Conservation (phyloP, 768 basidiomycete species). For the Lactarius sp. region DNA sequence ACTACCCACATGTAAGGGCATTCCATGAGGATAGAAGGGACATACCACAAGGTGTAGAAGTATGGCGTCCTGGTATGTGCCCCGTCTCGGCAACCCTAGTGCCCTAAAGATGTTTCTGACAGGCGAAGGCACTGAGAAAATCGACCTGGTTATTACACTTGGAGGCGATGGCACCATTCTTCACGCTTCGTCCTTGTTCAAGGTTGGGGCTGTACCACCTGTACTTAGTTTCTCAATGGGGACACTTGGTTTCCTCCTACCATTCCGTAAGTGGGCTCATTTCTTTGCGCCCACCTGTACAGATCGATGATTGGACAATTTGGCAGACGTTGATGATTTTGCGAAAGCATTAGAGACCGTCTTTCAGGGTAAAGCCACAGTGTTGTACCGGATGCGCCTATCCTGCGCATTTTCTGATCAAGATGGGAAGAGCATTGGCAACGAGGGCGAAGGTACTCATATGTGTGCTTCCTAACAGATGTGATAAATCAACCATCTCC, state of each 20-base stretch:
- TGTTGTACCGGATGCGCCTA: constrained; percentile 86
- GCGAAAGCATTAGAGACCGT: constrained; percentile 75
- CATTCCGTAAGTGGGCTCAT: constrained; percentile 69
- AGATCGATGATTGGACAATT: background rate
- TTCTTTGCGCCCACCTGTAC: background rate
- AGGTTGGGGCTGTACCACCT: constrained; percentile 86
- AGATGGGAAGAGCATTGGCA: constrained; percentile 50
- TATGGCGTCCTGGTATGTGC: constrained; percentile 56
- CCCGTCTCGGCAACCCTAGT: background rate
- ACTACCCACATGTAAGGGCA: constrained; percentile 33
- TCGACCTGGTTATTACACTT: constrained; percentile 85
- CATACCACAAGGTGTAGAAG: constrained; percentile 43
- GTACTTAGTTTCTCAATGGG: constrained; percentile 91
- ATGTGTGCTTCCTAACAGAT: constrained; percentile 2
- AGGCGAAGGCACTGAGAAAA: constrained; percentile 50
- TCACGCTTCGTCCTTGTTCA: constrained; percentile 89
- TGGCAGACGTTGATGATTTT: constrained; percentile 82
- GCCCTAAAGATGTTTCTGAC: background rate
- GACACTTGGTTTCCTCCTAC: constrained; percentile 87
- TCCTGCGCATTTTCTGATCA: constrained; percentile 72
- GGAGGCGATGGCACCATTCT: constrained; percentile 96
- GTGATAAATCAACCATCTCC: constrained; percentile 1
- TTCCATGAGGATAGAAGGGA: constrained; percentile 40
- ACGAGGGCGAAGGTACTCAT: constrained; percentile 52
- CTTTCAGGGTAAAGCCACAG: constrained; percentile 71